Base-by-base conservation (phyloP, 2,329 filamentous ascomycete genomes). In the Trichoderma simmonsii region DNA sequence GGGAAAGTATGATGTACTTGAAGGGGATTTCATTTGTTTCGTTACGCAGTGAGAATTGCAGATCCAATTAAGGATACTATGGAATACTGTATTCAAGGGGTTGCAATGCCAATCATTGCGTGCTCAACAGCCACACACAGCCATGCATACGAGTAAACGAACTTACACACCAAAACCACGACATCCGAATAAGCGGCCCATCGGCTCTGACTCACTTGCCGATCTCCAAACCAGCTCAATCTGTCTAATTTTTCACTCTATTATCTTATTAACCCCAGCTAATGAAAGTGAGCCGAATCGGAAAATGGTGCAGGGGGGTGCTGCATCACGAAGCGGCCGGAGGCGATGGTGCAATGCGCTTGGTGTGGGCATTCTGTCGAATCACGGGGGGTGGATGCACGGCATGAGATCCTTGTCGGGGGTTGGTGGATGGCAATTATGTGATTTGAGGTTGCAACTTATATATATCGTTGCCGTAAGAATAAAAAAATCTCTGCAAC, bases 281-380 rank as follows among this genome's bases (percentile, higher is more conserved):
- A 61, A 7, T 39, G 7, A 43, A 18, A 7, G 5, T 24, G 21
- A 54, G 48, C 48, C 48, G 18, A 66, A 14, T 11, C 64, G 21
- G 48, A 26, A 57, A 32, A 18, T 9, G 15, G 9, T 28, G 34
- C 34, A 15, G 64, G 64, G 64, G 34, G 34, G 26, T 36, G 64
- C 34, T 3, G 48, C 51, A 70, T 70, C 67, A 70, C 67, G 67
- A 70, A 62, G 39, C 39, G n/a, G 28, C 21, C 15, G 18, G 26
- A 70, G 57, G 57, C 57, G 57, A 70, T 70, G 67, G 67, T 70
- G 67, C 67, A 69, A 69, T 69, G 56, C 26, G 57, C 66, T 54
- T 26, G 66, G 66, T 26, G 66, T 21, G 65, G 64, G 39, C 39
- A 43, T 43, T 43, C 39, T 43, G 39, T 43, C 39, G 39, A 65